Percentiles rank a stretch among this genome's conserved stretches.
phyloP scores from a whole-genome alignment of 2,329 filamentous ascomycete genomes.

The Colletotrichum liriopes region DNA sequence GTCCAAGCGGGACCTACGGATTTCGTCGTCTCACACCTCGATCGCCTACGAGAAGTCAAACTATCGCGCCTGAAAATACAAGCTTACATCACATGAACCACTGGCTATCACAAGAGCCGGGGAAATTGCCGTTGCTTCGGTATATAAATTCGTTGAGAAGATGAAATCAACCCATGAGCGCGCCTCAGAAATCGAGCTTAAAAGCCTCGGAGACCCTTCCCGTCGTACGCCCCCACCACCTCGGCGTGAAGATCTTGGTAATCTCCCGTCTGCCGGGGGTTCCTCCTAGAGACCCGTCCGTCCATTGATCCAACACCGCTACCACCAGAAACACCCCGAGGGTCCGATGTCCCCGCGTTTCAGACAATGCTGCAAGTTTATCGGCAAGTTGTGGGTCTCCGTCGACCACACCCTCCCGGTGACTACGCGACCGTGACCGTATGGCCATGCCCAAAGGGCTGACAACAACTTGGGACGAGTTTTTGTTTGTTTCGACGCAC shows the following conservation, averaged over 20 bases:
- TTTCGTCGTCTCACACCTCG: background rate
- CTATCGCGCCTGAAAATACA: background rate
- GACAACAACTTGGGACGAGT: slow-evolving; percentile 10
- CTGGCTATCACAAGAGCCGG: background rate
- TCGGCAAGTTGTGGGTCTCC: slow-evolving; percentile 13
- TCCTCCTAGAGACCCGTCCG: background rate
- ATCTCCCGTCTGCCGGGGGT: slow-evolving; percentile 2
- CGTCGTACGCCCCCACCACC: slow-evolving; percentile 14
- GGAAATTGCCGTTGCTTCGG: background rate
- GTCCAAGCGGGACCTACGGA: background rate
- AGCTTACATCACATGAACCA: background rate
- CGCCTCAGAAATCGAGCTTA: slow-evolving; percentile 5
- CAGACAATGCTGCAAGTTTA: background rate
- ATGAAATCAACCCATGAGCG: no score
- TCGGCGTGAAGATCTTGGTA: slow-evolving; percentile 14
- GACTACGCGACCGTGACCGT: background rate
- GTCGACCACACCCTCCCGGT: background rate
- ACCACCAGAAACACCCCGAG: background rate
- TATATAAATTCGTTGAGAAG: background rate
- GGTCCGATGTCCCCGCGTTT: background rate
- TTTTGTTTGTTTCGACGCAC: slow-evolving; percentile 1
- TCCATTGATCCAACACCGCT: slow-evolving; percentile 13
- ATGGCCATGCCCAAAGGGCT: background rate
- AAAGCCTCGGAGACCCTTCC: background rate
- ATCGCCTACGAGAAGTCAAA: background rate